phyloP scores from a whole-genome alignment of 1,284 basidiomycete species.

The Marasmius fiardii region DNA sequence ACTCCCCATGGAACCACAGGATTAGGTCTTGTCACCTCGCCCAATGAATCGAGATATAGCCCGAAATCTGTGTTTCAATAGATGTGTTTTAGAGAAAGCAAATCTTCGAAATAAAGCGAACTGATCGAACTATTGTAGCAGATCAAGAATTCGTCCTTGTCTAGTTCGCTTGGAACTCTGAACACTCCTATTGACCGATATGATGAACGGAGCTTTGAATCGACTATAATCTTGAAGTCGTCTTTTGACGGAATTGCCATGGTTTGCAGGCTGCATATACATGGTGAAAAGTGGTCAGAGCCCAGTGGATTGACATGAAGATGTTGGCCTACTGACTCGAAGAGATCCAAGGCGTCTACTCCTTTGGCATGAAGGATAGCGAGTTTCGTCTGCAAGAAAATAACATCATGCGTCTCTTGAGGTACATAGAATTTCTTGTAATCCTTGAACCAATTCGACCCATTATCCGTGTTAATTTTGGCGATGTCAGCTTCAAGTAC shows the following conservation, averaged over 20 bases:
- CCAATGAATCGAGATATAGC: constrained; percentile 83
- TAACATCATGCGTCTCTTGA: constrained; percentile 83
- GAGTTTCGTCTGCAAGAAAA: constrained; percentile 89
- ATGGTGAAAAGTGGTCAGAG: constrained; percentile 3
- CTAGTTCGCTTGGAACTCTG: constrained; percentile 68
- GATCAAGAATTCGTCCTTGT: constrained; percentile 73
- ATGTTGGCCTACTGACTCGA: constrained; percentile 55
- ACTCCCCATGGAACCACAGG: constrained; percentile 85
- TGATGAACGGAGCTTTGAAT: constrained; percentile 80
- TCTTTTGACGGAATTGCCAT: constrained; percentile 83
- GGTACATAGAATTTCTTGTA: constrained; percentile 92
- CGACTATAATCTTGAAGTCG: constrained; percentile 65
- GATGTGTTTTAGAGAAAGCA: background rate
- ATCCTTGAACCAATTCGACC: constrained; percentile 88
- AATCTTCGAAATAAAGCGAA: constrained; percentile 9
- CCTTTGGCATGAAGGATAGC: constrained; percentile 90
- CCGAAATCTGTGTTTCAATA: constrained; percentile 70
- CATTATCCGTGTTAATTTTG: constrained; percentile 75
- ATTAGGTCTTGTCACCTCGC: constrained; percentile 62
- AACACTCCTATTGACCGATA: constrained; percentile 91
- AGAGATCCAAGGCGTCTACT: constrained; percentile 97
- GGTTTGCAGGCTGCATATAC: constrained; percentile 75
- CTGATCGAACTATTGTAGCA: constrained; percentile 90
- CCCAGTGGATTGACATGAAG: background rate
- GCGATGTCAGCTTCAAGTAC: constrained; percentile 90